A percentile compares a stretch with the other conserved stretches of the same genome.
Conservation (phyloP, 768 basidiomycete species). For the Rhodotorula taiwanensis region DNA sequence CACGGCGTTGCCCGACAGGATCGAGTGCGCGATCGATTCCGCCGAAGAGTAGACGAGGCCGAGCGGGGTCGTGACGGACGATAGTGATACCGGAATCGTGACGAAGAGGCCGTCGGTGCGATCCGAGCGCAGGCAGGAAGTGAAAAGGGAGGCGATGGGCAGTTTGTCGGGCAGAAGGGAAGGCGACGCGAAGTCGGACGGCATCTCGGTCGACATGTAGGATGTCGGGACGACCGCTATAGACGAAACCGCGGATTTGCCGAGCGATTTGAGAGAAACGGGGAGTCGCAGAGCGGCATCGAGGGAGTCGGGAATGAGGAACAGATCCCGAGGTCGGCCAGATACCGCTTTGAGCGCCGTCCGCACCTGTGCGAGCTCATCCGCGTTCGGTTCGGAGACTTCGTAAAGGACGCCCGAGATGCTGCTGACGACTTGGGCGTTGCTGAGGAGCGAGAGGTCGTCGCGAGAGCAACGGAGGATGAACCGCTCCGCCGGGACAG, state of each 20-base stretch:
- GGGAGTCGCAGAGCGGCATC: conserved; percentile 39
- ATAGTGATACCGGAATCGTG: conserved; percentile 69
- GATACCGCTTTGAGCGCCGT: conserved; percentile 67
- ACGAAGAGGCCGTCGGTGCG: conserved; percentile 87
- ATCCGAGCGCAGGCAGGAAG: conserved; percentile 73
- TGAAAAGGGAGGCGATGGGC: conserved; percentile 76
- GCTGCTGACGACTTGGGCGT: conserved; percentile 46
- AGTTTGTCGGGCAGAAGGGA: conserved; percentile 57
- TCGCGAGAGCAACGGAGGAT: conserved; percentile 70
- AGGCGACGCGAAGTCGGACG: conserved; percentile 54
- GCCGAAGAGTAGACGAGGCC: conserved; percentile 92
- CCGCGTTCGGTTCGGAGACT: conserved; percentile 54
- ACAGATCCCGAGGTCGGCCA: conserved; percentile 53
- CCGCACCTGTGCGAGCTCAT: conserved; percentile 57
- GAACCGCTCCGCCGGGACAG: conserved; percentile 67
- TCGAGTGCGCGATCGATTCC: conserved; percentile 77
- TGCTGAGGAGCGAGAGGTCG: conserved; percentile 66
- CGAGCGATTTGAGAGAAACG: conserved; percentile 30
- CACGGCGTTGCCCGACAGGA: conserved; percentile 79
- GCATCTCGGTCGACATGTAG: conserved; percentile 54
- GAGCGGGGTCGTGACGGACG: conserved; percentile 48
- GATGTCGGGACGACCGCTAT: conserved; percentile 44
- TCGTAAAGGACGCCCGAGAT: conserved; percentile 74
- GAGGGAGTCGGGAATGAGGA: conserved; percentile 49
- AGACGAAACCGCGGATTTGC: conserved; percentile 6